Evolutionary conservation across 140 eudicot species (phyloP), one percentile per base, ranked within the genome.

Genomic region (Senecio squalidus): DNA sequence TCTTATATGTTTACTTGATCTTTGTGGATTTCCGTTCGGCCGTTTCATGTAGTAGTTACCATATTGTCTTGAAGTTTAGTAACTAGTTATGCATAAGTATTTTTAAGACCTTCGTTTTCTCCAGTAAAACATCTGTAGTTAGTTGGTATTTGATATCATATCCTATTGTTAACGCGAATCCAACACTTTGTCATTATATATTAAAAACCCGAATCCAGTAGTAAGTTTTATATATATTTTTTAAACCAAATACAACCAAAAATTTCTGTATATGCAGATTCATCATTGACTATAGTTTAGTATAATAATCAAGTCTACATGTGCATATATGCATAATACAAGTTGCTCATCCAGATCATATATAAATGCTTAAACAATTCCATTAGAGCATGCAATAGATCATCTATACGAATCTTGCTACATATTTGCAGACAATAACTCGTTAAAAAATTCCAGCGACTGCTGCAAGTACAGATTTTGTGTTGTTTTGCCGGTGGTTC

Each of bases 401-500:
- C 67, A 56, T 64, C 46, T 38, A 58, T 48, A 63, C 13, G 61
- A 55, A 64, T 72, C 77, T 56, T 72, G 63, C 31, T 70, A 69
- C 75, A 70, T 61, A 61, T 60, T 51, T 70, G 67, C 72, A 72
- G 77, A 64, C 66, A 71, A 28, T 40, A 34, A 55, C 45, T 27
- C 13, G 23, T 64, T 31, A 63, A 55, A 62, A 51, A 44, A 21
- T 6, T 61, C 22, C 67, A n/a, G 57, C 61, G 36, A 22, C 25
- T 44, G 6, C 77, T 55, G 67, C 72, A 64, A 56, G 55, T 72
- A 64, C 61, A 72, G 72, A 55, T 72, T 71, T 55, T 64, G 66
- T 72, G 77, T 72, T 72, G 72, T 72, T 64, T 72, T 72, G 72
- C 71, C 67, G 66, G 77, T 64, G 60, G 66, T 64, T 64, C n/a